Evolutionary conservation across 2,329 filamentous ascomycete species (phyloP), one percentile per base, ranked within the genome.

Genomic region (Ascosphaera aggregata): DNA sequence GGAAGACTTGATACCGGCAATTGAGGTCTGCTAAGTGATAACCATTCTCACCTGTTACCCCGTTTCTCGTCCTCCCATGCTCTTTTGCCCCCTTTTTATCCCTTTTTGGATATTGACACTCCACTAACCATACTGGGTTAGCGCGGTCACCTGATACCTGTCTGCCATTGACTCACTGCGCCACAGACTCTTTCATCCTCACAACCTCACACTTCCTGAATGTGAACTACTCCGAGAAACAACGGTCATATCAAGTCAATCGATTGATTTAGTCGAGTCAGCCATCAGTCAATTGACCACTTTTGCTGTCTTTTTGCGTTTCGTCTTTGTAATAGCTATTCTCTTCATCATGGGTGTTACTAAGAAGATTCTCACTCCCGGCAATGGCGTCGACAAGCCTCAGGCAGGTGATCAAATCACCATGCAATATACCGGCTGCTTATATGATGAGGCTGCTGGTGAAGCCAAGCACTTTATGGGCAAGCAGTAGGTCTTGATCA

Each of bases 371-470:
- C 56, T 75, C 49, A 52, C 60, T 27, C 58, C 68, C 45, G 85
- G 86, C 51, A 66, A 67, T 51, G 63, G 63, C 42, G 65, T 66
- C 41, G 55, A 72, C 50, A 63, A 59, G 46, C 80, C 86, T 42
- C 53, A 60, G 46, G 50, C 53, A 13, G 78, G 80, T 47, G 73
- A 94, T 56, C 71, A 61, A 18, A 80, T 95, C 52, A 71, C 69
- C 52, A 92, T 95, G 54, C 73, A 89, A 61, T 95, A 95, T 68
- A 89, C 78, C 34, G 89, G 89, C 50, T 93, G 66, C 61, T 67
- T 95, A 45, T 79, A 77, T 60, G 76, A 91, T 52, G 52, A 63
- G 17, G 60, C 52, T 45, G 60, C 71, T 55, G 58, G 67, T 15
- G 30, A 32, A n/a, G 65, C 71, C 42, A 64, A 70, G 51, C 72